Evolutionary conservation across 1,284 basidiomycete genomes (phyloP).

Genomic region (Inonotus obliquus): DNA sequence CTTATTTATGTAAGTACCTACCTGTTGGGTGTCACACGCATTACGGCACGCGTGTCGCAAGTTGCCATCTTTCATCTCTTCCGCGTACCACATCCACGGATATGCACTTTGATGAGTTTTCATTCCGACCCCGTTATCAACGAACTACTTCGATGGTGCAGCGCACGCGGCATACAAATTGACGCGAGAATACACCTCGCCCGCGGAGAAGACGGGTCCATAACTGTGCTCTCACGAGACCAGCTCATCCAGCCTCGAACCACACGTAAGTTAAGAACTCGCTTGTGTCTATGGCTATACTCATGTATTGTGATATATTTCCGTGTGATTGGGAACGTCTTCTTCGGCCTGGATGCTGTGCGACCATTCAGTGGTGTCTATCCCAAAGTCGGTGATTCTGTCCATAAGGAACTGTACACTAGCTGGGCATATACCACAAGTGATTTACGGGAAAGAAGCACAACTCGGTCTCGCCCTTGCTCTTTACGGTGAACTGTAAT

Average conservation of each 20-base stretch:
- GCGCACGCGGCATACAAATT: conserved; percentile 11
- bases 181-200: conserved; percentile 16
- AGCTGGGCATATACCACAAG: conserved; percentile 4
- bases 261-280: conserved; percentile 12
- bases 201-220: conserved; percentile 13
- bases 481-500: conserved; percentile 19
- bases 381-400: conserved; percentile 25
- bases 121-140: conserved; percentile 6
- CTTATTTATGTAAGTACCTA: not conserved
- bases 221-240: conserved; percentile 14
- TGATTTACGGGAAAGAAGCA: conserved; percentile 16
- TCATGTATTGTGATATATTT: not conserved
- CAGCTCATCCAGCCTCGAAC: conserved; percentile 12
- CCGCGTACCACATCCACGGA: not conserved
- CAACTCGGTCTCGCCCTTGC: conserved; percentile 15
- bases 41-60: not conserved
- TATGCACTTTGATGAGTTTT: conserved; percentile 8
- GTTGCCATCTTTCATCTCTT: conserved; percentile 1
- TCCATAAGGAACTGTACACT: conserved; percentile 22
- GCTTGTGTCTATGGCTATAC: not conserved
- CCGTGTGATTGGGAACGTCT: not conserved
- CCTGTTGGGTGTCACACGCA: too few species aligned
- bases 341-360: not conserved
- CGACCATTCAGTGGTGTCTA: conserved; percentile 22
- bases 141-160: conserved; percentile 15